Percentiles rank a stretch among this genome's conserved stretches.
phyloP scores from a whole-genome alignment of 169 alveolate species.

The Plasmodium sp. region DNA sequence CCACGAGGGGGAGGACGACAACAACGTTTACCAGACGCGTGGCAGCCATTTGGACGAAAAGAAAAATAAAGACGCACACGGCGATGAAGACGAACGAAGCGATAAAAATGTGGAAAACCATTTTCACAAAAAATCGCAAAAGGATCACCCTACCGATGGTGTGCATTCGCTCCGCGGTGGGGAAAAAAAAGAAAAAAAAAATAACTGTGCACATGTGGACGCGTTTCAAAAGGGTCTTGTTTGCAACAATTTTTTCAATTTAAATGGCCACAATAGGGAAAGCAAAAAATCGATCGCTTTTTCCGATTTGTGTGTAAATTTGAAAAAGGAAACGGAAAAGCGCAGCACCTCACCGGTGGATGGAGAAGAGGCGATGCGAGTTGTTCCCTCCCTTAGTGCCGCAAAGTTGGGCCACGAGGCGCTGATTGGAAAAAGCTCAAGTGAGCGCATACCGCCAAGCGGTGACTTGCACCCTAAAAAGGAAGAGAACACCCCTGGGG shows the following conservation, averaged over 20 bases:
- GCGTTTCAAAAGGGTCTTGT: not conserved
- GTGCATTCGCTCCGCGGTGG: conserved; percentile 17
- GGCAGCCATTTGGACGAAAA: not conserved
- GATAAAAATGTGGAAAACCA: not conserved
- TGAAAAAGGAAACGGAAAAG: not conserved
- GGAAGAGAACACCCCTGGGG: not conserved
- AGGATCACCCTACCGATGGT: not conserved
- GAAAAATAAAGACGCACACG: not conserved
- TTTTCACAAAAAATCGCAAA: not conserved
- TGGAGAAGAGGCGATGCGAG: not conserved
- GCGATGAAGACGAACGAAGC: not conserved
- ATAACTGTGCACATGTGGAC: conserved; percentile 12
- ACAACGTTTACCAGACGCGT: not conserved
- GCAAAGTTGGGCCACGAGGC: not conserved
- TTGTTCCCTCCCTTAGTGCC: not conserved
- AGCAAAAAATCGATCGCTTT: not conserved
- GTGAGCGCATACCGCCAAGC: not conserved
- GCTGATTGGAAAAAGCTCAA: not conserved
- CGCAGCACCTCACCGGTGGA: not conserved
- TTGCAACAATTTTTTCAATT: not conserved
- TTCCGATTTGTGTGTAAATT: not conserved
- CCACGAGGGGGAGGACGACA: not conserved
- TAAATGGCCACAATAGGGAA: not conserved
- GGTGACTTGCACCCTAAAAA: not conserved
- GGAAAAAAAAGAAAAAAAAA: conserved; percentile 31